Percentiles rank a stretch among this genome's conserved stretches.
These are phyloP conservation scores for Ophiorrhiza pumila DNA, from an alignment of 257 asterid genomes.

Conservation along the genomic window DNA sequence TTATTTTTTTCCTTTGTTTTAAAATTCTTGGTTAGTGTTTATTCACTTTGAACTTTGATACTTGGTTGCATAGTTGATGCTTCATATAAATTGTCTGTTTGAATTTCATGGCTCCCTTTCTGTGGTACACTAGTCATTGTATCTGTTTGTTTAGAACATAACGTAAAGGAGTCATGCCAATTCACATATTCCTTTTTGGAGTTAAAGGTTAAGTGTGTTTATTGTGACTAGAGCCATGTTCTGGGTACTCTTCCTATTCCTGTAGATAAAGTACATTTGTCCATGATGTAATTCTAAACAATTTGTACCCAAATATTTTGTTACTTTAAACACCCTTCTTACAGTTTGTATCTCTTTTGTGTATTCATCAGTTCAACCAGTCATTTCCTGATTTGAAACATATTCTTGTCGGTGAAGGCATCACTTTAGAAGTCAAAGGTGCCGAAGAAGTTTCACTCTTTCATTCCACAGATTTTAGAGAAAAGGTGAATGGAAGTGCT, in stretches of 20 bases:
- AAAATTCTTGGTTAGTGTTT: not conserved
- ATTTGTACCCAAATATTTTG: not conserved
- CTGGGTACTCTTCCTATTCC: not conserved
- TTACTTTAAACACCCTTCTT: not conserved
- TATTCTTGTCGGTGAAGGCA: slow-evolving; percentile 71
- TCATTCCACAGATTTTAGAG: slow-evolving; percentile 32
- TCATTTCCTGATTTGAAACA: slow-evolving; percentile 55
- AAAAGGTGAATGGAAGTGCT: slow-evolving; percentile 28
- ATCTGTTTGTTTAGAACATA: not conserved
- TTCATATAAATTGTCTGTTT: not conserved
- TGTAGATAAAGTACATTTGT: not conserved
- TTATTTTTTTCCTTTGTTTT: not conserved
- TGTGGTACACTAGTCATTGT: not conserved
- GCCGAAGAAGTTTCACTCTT: slow-evolving; percentile 60
- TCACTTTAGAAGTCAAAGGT: slow-evolving; percentile 59
- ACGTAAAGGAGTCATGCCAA: not conserved
- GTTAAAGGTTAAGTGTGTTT: not conserved
- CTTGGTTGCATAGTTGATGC: not conserved
- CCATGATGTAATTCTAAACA: not conserved
- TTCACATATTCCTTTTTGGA: too few relatives aligned
- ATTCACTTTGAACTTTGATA: not conserved
- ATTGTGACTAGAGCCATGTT: not conserved
- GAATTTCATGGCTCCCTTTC: not conserved
- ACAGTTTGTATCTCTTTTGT: slow-evolving; percentile 17
- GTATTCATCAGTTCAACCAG: slow-evolving; percentile 44